These are phyloP conservation scores for Cyclocybe cylindracea DNA, from an alignment of 768 basidiomycete genomes.

Conservation along the genomic window DNA sequence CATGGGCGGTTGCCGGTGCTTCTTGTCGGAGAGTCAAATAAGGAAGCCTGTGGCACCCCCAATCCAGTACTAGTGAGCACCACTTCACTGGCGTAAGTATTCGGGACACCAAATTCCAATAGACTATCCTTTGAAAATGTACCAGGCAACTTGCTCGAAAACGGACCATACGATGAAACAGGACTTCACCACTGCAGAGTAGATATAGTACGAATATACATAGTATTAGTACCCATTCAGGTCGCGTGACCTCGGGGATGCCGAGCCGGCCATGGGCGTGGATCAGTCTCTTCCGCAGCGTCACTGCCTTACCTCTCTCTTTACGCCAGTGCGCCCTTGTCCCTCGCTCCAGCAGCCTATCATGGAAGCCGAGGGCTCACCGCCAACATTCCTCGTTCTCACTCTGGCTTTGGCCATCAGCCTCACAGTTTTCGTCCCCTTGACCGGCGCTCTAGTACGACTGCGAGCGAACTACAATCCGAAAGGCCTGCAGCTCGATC, in stretches of 20 bases:
- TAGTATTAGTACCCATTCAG: too few species aligned
- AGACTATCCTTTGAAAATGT: too few species aligned
- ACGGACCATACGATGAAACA: too few species aligned
- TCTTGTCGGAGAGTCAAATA: constrained; percentile 59
- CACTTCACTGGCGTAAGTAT: too few species aligned
- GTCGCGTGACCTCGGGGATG: too few species aligned
- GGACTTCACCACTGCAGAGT: too few species aligned
- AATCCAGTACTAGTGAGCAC: too few species aligned
- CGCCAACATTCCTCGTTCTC: constrained; percentile 38
- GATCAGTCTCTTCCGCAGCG: not conserved
- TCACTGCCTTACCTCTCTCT: not conserved
- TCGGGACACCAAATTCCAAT: too few species aligned
- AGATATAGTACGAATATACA: too few species aligned
- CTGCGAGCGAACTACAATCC: constrained; percentile 87
- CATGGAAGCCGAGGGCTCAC: constrained; percentile 4
- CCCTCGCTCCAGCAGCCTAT: not conserved
- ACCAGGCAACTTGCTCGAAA: too few species aligned
- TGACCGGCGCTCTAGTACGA: constrained; percentile 71
- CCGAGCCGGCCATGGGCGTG: too few species aligned
- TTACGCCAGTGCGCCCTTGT: constrained; percentile 12
- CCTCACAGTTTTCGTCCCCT: constrained; percentile 58
- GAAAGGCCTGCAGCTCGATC: constrained; percentile 78
- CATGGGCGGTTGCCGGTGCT: constrained; percentile 20
- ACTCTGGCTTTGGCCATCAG: constrained; percentile 50
- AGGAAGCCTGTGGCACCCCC: constrained; percentile 25